Base-by-base conservation (phyloP, 2,329 filamentous ascomycete genomes). In the Cryphonectria japonica region DNA sequence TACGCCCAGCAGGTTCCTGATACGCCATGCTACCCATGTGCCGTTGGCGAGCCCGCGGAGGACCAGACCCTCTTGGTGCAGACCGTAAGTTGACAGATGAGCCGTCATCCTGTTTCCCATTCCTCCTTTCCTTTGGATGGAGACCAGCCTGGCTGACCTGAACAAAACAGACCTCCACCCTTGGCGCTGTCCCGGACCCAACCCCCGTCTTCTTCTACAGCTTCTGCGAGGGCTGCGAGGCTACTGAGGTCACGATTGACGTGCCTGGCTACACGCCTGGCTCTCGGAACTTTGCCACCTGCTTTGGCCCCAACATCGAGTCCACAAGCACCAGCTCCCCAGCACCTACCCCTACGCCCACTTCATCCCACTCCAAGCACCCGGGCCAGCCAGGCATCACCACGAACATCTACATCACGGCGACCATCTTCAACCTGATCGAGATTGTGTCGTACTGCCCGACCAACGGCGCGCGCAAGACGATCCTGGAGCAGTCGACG, bases 201-300 rank as follows among this genome's bases (percentile, higher is more conserved):
- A 68, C 54, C 7, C 66, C 66, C n/a, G 26, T 68, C 37, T 68
- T 68, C 66, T 7, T 19, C 7, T 68, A 61, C 57, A 61, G 54
- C 26, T 60, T 61, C 52, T 59, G 16, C 41, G n/a, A 3, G 1
- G 57, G 29, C 26, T 19, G n/a, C 57, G 7, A 29, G 14, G n/a
- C 9, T 2, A 68, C 39, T 7, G 4, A n/a, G 32, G 16, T 37
- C 29, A 50, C 39, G 0, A 34, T 22, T 1, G 3, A 22, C 2
- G 39, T 68, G 16, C 66, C 66, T 4, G 66, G 66, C 4, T 68
- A 68, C 39, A 37, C 59, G 14, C 66, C 66, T 2, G 66, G 66
- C 37, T 13, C 29, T 2, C 59, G 66, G 2, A 34, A 61, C n/a
- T 59, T 59, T 19, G 37, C 22, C 37, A 52, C 14, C 26, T 61